Conservation (phyloP, 2,329 filamentous ascomycete genomes). For the Fusarium fujikuroi region DNA sequence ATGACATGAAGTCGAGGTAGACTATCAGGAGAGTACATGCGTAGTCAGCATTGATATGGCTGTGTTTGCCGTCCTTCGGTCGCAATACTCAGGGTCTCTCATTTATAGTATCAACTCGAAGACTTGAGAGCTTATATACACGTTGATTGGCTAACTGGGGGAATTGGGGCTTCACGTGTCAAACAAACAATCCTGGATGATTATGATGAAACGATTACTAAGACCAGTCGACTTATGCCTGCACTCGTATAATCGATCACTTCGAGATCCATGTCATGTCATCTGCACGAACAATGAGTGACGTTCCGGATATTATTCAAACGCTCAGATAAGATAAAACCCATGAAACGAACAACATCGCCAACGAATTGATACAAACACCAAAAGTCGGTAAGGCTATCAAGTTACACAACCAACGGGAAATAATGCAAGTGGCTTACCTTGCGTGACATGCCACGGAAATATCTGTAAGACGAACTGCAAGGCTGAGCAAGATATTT, state of each 20-base stretch:
- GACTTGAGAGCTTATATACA: not conserved
- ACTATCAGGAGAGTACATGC: not conserved
- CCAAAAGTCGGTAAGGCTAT: slow-evolving; percentile 3
- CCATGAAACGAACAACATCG: not conserved
- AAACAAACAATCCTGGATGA: not conserved
- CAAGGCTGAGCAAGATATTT: slow-evolving; percentile 1
- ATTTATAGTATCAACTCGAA: not conserved
- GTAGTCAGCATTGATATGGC: not conserved
- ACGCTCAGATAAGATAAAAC: not conserved
- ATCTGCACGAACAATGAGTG: not conserved
- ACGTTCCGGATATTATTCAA: not conserved
- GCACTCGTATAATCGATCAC: not conserved
- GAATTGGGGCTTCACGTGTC: not conserved
- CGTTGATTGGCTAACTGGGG: not conserved
- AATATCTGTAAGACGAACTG: slow-evolving; percentile 1
- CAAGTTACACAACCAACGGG: not conserved
- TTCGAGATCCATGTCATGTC: not conserved
- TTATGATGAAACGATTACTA: not conserved
- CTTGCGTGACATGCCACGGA: not conserved
- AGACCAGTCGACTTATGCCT: not conserved
- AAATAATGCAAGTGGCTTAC: not conserved
- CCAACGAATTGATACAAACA: not conserved
- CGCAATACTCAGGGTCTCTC: not conserved
- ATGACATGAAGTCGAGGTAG: not conserved
- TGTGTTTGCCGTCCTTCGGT: not conserved